A percentile compares a stretch with the other conserved stretches of the same genome.
Evolutionary conservation across 345 rosid species (phyloP).

Genomic region (Erysimum cheiranthoides): DNA sequence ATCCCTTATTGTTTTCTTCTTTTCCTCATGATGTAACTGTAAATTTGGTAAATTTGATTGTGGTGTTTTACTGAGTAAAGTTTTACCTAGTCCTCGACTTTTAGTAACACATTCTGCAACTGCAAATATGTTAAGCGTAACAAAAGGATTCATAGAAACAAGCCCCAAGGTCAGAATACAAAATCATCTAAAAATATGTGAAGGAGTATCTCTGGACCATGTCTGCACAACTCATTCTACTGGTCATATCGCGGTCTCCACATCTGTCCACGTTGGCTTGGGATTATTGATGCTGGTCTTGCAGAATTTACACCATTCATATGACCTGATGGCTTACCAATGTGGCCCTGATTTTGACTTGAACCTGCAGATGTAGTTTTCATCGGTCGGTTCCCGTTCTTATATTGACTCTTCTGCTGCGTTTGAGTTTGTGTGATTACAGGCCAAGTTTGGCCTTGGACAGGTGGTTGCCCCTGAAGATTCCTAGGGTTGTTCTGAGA

Average conservation of each 20-base stretch:
- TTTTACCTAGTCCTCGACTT: background rate
- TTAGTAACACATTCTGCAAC: constrained; percentile 10
- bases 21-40: constrained; percentile 34
- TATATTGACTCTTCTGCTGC: constrained; percentile 35
- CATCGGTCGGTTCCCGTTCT: constrained; percentile 31
- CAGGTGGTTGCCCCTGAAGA: constrained; percentile 31
- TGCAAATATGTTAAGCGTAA: constrained; percentile 25
- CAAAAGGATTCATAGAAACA: constrained; percentile 21
- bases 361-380: constrained; percentile 35
- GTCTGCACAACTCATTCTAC: constrained; percentile 31
- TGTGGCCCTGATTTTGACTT: constrained; percentile 31
- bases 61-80: constrained; percentile 38
- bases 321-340: constrained; percentile 28
- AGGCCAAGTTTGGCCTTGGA: constrained; percentile 34
- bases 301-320: background rate
- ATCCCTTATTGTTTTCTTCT: constrained; percentile 10
- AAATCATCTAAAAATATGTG: constrained; percentile 24
- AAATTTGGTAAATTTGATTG: constrained; percentile 45
- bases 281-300: constrained; percentile 35
- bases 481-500: constrained; percentile 38
- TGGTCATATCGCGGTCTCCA: constrained; percentile 62
- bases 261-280: constrained; percentile 39
- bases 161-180: constrained; percentile 1
- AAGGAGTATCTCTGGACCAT: constrained; percentile 4
- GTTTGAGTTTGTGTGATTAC: constrained; percentile 30